phyloP scores from a whole-genome alignment of 148 eudicot species.

The Rheum nobile region DNA sequence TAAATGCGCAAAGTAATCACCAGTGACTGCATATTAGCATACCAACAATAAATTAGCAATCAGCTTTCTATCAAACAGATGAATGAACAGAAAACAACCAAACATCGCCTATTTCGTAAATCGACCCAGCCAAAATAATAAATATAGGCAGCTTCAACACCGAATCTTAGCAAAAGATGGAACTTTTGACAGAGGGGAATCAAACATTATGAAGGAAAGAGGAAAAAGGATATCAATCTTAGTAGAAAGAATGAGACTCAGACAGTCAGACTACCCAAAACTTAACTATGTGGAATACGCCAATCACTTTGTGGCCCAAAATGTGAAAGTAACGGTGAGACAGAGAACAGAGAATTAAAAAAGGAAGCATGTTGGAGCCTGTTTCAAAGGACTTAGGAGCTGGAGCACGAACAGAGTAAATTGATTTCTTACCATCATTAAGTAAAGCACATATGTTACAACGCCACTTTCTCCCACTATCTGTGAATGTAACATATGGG shows the following conservation, averaged over 20 bases:
- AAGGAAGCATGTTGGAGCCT: neutral
- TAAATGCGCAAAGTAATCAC: slow-evolving; percentile 80
- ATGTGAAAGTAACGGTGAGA: neutral
- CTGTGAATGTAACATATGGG: slow-evolving; percentile 77
- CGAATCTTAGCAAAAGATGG: too few relatives aligned
- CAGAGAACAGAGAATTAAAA: neutral
- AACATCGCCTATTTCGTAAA: neutral
- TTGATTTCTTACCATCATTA: slow-evolving; percentile 67
- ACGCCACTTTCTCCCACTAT: slow-evolving; percentile 94
- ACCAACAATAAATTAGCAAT: neutral
- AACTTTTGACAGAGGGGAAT: too few relatives aligned
- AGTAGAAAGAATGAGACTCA: neutral
- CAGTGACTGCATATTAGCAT: slow-evolving; percentile 44
- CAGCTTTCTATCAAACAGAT: neutral
- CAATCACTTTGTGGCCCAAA: neutral
- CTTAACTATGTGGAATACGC: neutral
- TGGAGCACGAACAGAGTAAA: neutral
- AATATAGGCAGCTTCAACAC: too few relatives aligned
- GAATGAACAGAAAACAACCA: neutral
- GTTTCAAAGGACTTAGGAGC: neutral
- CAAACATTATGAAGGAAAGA: too few relatives aligned
- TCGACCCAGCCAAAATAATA: neutral
- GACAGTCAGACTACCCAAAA: neutral
- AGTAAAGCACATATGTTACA: slow-evolving; percentile 89
- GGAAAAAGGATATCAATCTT: neutral